Conservation (phyloP, 805 yeast species). For the Millerozyma acaciae region DNA sequence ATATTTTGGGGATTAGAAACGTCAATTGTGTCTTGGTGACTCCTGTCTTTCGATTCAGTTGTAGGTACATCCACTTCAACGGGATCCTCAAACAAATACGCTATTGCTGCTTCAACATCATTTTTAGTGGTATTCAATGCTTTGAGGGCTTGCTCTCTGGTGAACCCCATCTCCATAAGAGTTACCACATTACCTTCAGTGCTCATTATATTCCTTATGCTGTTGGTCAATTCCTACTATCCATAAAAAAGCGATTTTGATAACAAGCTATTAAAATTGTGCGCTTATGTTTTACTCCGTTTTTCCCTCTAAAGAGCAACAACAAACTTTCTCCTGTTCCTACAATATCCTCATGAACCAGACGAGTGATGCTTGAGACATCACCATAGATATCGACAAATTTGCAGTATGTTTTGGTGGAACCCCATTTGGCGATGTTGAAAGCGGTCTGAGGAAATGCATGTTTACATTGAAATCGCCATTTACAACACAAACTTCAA, state of each 20-base stretch:
- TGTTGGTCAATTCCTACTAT: neutral
- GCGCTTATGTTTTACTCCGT: too few species aligned
- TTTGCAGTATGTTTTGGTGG: too few species aligned
- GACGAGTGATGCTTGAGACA: too few species aligned
- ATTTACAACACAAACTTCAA: too few species aligned
- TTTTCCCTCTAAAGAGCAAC: too few species aligned
- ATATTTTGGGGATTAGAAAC: slow-evolving; percentile 28
- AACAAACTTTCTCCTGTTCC: too few species aligned
- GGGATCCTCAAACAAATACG: slow-evolving; percentile 34
- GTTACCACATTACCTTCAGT: slow-evolving; percentile 13
- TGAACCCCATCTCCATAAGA: slow-evolving; percentile 39
- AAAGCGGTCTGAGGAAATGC: too few species aligned
- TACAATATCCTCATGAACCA: too few species aligned
- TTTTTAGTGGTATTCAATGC: slow-evolving; percentile 31
- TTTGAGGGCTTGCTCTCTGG: slow-evolving; percentile 29
- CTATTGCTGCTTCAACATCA: slow-evolving; percentile 25
- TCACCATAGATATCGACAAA: too few species aligned
- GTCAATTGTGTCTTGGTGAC: slow-evolving; percentile 19
- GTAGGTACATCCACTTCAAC: slow-evolving; percentile 12
- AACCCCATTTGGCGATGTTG: too few species aligned
- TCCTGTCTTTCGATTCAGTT: slow-evolving; percentile 6
- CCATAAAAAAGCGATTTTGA: neutral
- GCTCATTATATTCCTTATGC: slow-evolving; percentile 4
- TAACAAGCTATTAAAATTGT: too few species aligned
- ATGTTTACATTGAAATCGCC: too few species aligned